These are phyloP conservation scores for Dimocarpus longan DNA, from an alignment of 345 rosid species.

Conservation along the genomic window DNA sequence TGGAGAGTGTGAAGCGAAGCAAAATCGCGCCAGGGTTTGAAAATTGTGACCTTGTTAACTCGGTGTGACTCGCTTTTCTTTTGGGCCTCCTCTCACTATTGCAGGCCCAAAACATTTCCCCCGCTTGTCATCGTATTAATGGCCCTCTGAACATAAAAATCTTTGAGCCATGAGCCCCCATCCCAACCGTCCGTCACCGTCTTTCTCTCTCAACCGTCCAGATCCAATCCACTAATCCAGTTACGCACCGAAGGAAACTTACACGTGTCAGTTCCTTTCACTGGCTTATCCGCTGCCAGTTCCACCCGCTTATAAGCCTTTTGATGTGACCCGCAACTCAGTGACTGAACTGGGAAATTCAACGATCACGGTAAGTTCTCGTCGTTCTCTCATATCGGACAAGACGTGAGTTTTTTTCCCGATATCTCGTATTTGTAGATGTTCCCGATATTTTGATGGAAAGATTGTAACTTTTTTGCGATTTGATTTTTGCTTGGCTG, in stretches of 20 bases:
- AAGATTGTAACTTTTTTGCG: too few relatives aligned
- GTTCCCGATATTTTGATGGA: too few relatives aligned
- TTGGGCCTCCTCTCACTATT: background rate
- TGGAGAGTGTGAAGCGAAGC: background rate
- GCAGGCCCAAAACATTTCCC: background rate
- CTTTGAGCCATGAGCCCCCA: background rate
- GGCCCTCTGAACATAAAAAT: too few relatives aligned
- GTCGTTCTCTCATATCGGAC: background rate
- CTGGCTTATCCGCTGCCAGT: background rate
- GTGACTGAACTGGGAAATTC: background rate
- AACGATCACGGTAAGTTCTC: background rate
- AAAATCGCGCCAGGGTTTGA: slow-evolving; percentile 32
- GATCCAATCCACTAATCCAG: background rate
- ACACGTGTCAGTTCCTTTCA: background rate
- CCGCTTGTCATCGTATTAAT: too few relatives aligned
- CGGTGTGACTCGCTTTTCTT: background rate
- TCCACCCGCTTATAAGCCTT: background rate
- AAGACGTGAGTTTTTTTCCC: too few relatives aligned
- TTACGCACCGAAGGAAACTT: too few relatives aligned
- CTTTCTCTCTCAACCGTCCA: background rate
- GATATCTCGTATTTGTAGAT: too few relatives aligned
- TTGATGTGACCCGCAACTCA: too few relatives aligned
- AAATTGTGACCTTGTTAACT: background rate
- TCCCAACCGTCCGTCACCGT: slow-evolving; percentile 3
- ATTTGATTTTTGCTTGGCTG: too few relatives aligned